Evolutionary conservation across 2,329 filamentous ascomycete genomes (phyloP).

Genomic region (Tolypocladium cylindrosporum): DNA sequence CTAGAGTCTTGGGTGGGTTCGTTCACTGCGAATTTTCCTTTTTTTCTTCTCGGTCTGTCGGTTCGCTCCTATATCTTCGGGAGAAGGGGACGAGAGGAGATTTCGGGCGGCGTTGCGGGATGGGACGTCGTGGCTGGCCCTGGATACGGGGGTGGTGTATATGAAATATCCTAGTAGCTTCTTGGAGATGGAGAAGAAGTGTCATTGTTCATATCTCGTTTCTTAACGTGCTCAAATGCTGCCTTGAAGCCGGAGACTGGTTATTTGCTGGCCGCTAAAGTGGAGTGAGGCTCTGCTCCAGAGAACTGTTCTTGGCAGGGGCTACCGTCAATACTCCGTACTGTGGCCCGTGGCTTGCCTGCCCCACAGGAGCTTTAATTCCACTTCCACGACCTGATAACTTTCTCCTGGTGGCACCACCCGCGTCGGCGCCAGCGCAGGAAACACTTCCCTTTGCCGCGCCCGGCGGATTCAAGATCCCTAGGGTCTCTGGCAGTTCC

Average conservation of each 20-base stretch:
- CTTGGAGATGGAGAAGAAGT: constrained; percentile 3
- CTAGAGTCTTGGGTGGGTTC: constrained; percentile 4
- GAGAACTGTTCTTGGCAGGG: background rate
- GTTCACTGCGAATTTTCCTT: constrained; percentile 13
- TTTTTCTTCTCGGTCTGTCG: constrained; percentile 1
- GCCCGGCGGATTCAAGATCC: background rate
- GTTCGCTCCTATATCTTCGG: background rate
- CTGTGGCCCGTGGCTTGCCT: background rate
- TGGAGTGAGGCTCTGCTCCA: background rate
- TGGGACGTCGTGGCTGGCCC: background rate
- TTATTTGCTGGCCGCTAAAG: background rate
- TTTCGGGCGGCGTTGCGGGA: background rate
- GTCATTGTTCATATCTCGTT: constrained; percentile 6
- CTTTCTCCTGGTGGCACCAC: background rate
- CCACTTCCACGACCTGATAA: background rate
- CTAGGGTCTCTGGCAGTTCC: background rate
- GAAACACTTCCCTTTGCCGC: background rate
- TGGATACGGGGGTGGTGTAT: constrained; percentile 1
- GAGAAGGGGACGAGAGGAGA: background rate
- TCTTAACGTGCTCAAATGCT: background rate
- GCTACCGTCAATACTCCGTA: background rate
- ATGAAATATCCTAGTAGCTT: constrained; percentile 2
- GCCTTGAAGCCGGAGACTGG: background rate
- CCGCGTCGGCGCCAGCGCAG: background rate
- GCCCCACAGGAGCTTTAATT: background rate